Evolutionary conservation across 1,139 yeast genomes (phyloP), one percentile per base, ranked within the genome.

Genomic region (Yamadazyma buinensis): DNA sequence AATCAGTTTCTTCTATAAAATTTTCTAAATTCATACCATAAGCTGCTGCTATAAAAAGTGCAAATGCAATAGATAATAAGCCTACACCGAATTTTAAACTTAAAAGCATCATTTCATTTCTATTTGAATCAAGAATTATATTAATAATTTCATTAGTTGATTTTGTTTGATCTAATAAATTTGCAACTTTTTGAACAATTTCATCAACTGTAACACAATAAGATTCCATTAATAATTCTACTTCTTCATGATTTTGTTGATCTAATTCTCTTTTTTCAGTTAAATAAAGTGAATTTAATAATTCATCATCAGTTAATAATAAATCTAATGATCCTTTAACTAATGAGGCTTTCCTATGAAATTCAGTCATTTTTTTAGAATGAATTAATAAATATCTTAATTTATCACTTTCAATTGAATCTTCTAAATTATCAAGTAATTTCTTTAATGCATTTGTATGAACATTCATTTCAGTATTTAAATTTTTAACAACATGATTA

Each of bases 11-110:
- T 55, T 92, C 98, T 7, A 90, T 79, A 51, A 80, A 87, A 54
- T 90, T 92, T 50, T 85, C 86, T 53, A 92, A 65, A 56, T 92
- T 92, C 98, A 92, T 68, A 15, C 75, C 75, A 42, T 67, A 69
- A 25, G 67, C 46, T 0, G 75, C 69, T 2, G 72, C 64, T 12
- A 66, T 44, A 41, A 64, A 69, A 33, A 69, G 44, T 2, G 64
- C 60, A 23, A 59, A 42, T 6, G 70, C 72, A 59, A 67, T 56
- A 3, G 73, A 61, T 20, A 69, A 47, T 21, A 69, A 46, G 1
- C 73, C 74, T 5, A 67, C 57, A 13, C 69, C 64, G 33, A 64
- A 67, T 43, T 64, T 65, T 40, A 69, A 52, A 0, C 75, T 72
- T 26, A 69, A 49, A 26, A 69, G 51, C 75, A 69, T 69, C 39